Base-by-base conservation (phyloP, 1,284 basidiomycete species). In the Schizophyllum amplum region DNA sequence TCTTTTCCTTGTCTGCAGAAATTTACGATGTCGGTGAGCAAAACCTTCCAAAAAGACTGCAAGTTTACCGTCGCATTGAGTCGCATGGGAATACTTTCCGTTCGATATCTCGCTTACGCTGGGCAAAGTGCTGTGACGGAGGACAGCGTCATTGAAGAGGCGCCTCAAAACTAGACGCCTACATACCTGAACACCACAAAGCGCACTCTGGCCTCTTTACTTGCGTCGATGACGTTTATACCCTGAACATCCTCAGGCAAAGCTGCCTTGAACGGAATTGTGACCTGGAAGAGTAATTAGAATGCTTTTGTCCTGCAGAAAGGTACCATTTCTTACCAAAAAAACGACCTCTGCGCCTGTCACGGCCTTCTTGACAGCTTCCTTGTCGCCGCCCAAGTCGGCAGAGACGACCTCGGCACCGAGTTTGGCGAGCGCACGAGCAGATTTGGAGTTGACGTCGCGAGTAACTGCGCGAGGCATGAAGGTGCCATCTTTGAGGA, bases 1-100 rank as follows among this genome's bases (percentile, higher is more conserved):
- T 52, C 13, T 52, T 54, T 2, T 63, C 67, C 56, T 71, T 72
- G 57, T 70, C 70, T 71, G 27, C 7, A 20, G 22, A 20, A 7
- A 13, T 22, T 15, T 9, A 22, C 5, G n/a, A 42, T 15, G 21
- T n/a, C 23, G 21, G 33, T 13, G 23, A 47, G 46, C 57, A 2
- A n/a, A 56, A 26, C n/a, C 55, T 61, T 55, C 22, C 66, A 64
- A 64, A 20, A 21, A 21, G 1, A 26, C 1, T 67, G 60, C 48
- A 62, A 63, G 55, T 65, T 24, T n/a, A 61, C 60, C 24, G n/a
- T 59, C 58, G 17, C 51, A 51, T 15, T 55, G 54, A 1, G 51
- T 0, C 20, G 20, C 27, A 13, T 52, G 51, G 17, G 21, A 15
- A 23, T 60, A 58, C n/a, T 59, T 59, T 7, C 58, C 58, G 4